phyloP scores from a whole-genome alignment of 2,329 filamentous ascomycete species.

The Trichophyton schoenleinii region DNA sequence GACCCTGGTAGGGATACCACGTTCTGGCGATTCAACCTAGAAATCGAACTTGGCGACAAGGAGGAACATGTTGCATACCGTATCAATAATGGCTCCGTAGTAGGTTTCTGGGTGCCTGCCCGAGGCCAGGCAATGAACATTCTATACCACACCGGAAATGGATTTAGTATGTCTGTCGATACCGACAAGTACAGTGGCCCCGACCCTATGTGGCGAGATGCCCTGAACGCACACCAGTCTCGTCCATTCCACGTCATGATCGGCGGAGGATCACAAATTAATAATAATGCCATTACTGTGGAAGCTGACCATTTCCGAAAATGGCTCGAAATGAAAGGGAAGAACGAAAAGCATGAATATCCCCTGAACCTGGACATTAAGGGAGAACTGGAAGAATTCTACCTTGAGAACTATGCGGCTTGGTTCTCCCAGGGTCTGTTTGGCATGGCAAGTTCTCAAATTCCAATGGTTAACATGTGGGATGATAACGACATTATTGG shows the following conservation, averaged over 20 bases:
- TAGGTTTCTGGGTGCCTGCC: slow-evolving; percentile 89
- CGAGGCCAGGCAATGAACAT: slow-evolving; percentile 84
- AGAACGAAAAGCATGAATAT: slow-evolving; percentile 62
- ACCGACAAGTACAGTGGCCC: slow-evolving; percentile 74
- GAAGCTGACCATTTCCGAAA: slow-evolving; percentile 65
- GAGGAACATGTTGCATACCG: slow-evolving; percentile 88
- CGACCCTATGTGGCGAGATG: slow-evolving; percentile 93
- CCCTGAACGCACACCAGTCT: slow-evolving; percentile 81
- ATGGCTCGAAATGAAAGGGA: slow-evolving; percentile 73
- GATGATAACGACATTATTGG: slow-evolving; percentile 90
- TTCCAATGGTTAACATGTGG: slow-evolving; percentile 97
- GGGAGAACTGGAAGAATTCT: slow-evolving; percentile 76
- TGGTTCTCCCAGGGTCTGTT: slow-evolving; percentile 98
- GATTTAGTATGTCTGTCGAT: slow-evolving; percentile 72
- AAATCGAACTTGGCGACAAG: slow-evolving; percentile 65
- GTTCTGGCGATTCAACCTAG: slow-evolving; percentile 95
- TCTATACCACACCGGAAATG: slow-evolving; percentile 98
- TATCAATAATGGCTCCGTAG: slow-evolving; percentile 79
- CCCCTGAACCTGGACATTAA: slow-evolving; percentile 74
- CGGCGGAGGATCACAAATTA: slow-evolving; percentile 92
- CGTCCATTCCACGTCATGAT: slow-evolving; percentile 97
- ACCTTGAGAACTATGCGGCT: slow-evolving; percentile 73
- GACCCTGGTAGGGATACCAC: slow-evolving; percentile 78
- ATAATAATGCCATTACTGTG: slow-evolving; percentile 73
- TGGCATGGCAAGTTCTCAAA: slow-evolving; percentile 81